Base-by-base conservation (phyloP, 176 grass and related monocot species). In the Rhynchospora pubera region DNA sequence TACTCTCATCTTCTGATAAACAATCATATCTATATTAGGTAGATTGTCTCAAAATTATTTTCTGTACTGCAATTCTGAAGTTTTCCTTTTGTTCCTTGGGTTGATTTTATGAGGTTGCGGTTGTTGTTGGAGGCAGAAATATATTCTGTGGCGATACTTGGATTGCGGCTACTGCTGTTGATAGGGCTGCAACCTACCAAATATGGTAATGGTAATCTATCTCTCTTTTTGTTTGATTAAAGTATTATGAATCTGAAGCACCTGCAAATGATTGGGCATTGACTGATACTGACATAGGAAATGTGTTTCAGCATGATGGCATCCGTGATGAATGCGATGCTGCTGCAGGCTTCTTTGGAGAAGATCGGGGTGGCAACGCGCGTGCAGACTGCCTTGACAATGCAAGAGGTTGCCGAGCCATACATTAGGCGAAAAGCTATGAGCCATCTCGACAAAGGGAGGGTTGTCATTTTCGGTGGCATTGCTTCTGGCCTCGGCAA, bases 281-380 rank as follows among this genome's bases (percentile, higher is more conserved):
- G 1, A 16, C 30, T 16, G 23, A 79, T 1, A 10, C 45, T 79
- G 32, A 57, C 7, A 63, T 63, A 62, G 2, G 2, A 46, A 81
- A 30, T 65, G 5, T 59, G 24, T 87, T 4, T 63, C 93, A 99
- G 97, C 69, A 93, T 93, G 93, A 93, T 99, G 97, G 97, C 97
- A 62, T 93, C 97, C 28, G 78, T 96, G 50, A 99, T 99, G 93
- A 99, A 99, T 78, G 91, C 97, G 19, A 85, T 87, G 82, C 78
- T 99, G 76, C 89, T 99, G 46, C 93, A 99, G 91, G 97, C 93
- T 13, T 96, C 93, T 65, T 87, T 96, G 16, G 97, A 96, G 89
- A 93, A 93, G 65, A 91, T 93, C 60, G 91, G 93, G 44, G 87
- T 99, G 69, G 87, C 92, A 51, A 91, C 97, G 77, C 79, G 93